phyloP scores from a whole-genome alignment of 768 basidiomycete species.

The Gymnopilus dilepis region DNA sequence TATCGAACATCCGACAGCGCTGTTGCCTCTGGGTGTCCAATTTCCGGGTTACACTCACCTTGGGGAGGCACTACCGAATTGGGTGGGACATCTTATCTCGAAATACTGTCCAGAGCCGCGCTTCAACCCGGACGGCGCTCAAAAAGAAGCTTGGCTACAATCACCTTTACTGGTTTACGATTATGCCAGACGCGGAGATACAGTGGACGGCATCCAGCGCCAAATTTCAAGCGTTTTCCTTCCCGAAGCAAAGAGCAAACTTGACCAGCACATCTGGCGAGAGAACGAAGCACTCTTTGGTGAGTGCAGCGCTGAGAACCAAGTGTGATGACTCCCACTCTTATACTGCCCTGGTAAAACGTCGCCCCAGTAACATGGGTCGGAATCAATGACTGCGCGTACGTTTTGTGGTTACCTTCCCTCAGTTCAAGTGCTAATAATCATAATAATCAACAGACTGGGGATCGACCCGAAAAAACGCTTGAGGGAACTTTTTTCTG shows the following conservation, averaged over 20 bases:
- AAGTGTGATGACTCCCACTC: background rate
- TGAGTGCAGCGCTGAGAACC: constrained; percentile 28
- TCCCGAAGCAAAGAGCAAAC: constrained; percentile 39
- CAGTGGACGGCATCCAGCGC: constrained; percentile 42
- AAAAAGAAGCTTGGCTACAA: constrained; percentile 35
- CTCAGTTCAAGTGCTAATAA: constrained; percentile 2
- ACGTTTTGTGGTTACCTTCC: constrained; percentile 20
- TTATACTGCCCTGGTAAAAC: too few relatives aligned
- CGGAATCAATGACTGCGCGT: constrained; percentile 73
- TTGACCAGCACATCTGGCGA: constrained; percentile 47
- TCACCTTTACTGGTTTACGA: constrained; percentile 56
- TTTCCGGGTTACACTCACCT: constrained; percentile 57
- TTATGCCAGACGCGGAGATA: constrained; percentile 61
- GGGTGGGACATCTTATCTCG: constrained; percentile 65
- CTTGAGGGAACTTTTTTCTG: constrained; percentile 44
- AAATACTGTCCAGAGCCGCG: constrained; percentile 43
- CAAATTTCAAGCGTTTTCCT: constrained; percentile 50
- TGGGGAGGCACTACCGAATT: constrained; percentile 56
- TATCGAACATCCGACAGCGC: constrained; percentile 38
- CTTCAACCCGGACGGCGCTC: constrained; percentile 29
- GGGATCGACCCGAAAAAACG: background rate
- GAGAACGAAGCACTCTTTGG: constrained; percentile 51
- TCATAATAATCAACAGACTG: background rate
- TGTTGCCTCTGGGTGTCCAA: constrained; percentile 51
- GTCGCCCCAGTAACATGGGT: constrained; percentile 70